These are phyloP conservation scores for Sorghum bicolor DNA, from an alignment of 176 grass and related monocot species.

Conservation along the genomic window DNA sequence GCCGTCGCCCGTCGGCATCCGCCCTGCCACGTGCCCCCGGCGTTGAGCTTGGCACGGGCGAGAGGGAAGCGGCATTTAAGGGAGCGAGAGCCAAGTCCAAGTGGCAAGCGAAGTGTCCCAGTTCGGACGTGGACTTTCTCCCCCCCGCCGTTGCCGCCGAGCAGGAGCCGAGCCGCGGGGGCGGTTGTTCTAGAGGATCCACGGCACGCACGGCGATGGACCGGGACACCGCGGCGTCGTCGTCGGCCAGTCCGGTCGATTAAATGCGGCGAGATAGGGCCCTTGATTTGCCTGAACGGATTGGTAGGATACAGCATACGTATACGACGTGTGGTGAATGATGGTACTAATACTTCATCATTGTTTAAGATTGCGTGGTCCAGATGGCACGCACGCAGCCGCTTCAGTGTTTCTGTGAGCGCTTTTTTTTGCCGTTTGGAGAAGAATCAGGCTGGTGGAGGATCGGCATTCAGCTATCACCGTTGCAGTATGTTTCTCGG, in stretches of 20 bases:
- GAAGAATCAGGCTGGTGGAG: not conserved
- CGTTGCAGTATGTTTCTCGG: not conserved
- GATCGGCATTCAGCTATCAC: not conserved
- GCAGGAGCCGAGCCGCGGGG: not conserved
- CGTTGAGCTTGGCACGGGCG: not conserved
- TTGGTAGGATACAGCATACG: conserved; percentile 8
- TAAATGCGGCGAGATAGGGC: conserved; percentile 31
- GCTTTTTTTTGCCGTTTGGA: too few relatives aligned
- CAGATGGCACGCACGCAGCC: not conserved
- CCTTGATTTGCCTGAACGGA: conserved; percentile 36
- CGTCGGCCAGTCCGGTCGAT: not conserved
- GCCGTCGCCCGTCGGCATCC: not conserved
- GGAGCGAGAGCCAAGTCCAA: not conserved
- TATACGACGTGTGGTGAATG: not conserved
- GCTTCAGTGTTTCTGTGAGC: not conserved
- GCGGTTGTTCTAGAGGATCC: conserved; percentile 11
- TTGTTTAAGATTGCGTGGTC: conserved; percentile 39
- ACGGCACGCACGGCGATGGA: not conserved
- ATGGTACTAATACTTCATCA: conserved; percentile 8
- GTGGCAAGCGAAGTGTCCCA: conserved; percentile 36
- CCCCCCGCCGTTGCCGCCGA: not conserved
- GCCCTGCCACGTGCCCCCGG: not conserved
- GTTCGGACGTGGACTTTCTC: conserved; percentile 14
- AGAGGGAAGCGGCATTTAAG: conserved; percentile 24
- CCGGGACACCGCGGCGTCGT: not conserved